These are phyloP conservation scores for Fonsecaea erecta DNA, from an alignment of 2,329 filamentous ascomycete genomes.

Conservation along the genomic window DNA sequence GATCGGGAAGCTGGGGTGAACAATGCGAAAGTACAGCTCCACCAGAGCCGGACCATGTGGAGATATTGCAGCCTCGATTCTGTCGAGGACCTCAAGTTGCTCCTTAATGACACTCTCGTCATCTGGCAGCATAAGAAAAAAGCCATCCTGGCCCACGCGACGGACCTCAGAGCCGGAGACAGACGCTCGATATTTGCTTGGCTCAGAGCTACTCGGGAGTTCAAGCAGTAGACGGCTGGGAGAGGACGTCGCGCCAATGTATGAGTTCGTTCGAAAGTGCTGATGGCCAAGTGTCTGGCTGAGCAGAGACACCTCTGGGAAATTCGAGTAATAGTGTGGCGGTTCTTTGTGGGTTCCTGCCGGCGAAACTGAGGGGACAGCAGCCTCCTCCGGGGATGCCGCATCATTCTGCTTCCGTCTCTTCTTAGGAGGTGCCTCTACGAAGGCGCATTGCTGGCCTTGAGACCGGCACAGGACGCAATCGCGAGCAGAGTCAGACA, in stretches of 20 bases:
- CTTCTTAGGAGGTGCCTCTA: constrained; percentile 20
- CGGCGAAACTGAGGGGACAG: constrained; percentile 12
- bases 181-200: constrained; percentile 10
- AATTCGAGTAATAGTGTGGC: constrained; percentile 14
- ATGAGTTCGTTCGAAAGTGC: constrained; percentile 11
- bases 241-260: constrained; percentile 10
- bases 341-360: constrained; percentile 2
- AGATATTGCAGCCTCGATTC: constrained; percentile 72
- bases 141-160: constrained; percentile 14
- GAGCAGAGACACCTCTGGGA: constrained; percentile 9
- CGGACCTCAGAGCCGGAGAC: constrained; percentile 8
- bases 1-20: constrained; percentile 82
- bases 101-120: constrained; percentile 6
- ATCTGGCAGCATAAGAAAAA: constrained; percentile 13
- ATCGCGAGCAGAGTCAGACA: constrained; percentile 9
- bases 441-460: constrained; percentile 5
- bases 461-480: constrained; percentile 15
- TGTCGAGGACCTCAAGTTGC: constrained; percentile 16
- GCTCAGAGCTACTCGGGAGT: neutral
- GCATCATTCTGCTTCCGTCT: constrained; percentile 20
- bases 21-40: constrained; percentile 77
- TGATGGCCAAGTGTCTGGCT: constrained; percentile 15
- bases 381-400: constrained; percentile 4
- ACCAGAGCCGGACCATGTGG: constrained; percentile 75
- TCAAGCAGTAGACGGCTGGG: constrained; percentile 11